These are phyloP conservation scores for Ramalina peruviana DNA, from an alignment of 495 filamentous ascomycete genomes.

Conservation along the genomic window DNA sequence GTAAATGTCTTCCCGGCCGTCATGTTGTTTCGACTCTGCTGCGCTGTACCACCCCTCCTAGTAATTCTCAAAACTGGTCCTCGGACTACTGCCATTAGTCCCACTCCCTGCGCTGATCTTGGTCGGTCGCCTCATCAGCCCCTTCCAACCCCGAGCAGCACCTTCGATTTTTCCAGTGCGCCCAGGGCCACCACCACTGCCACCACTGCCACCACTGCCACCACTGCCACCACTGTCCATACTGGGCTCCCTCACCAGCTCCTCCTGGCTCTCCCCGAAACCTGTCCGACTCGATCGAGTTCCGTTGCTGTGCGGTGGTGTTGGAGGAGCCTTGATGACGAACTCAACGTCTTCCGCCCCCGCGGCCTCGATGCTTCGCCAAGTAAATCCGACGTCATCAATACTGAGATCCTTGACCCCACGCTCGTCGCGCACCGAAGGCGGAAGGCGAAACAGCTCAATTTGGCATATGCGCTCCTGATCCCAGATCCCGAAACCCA, in stretches of 20 bases:
- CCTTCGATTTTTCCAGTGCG: not conserved
- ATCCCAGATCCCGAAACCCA: slow-evolving; percentile 3
- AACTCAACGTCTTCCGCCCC: not conserved
- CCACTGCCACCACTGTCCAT: not conserved
- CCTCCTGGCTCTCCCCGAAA: not conserved
- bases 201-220: not conserved
- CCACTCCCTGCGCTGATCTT: not conserved
- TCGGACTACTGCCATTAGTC: slow-evolving; percentile 1
- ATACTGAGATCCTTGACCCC: not conserved
- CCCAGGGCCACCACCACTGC: not conserved
- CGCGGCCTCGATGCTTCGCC: not conserved
- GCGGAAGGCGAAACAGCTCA: not conserved
- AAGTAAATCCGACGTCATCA: slow-evolving; percentile 2
- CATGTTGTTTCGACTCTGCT: too few species aligned
- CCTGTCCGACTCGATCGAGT: too few species aligned
- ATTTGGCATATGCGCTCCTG: not conserved
- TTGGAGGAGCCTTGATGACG: not conserved
- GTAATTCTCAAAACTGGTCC: not conserved
- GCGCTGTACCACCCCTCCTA: not conserved
- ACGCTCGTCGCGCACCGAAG: not conserved
- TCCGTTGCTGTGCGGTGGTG: too few species aligned
- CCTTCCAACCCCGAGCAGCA: not conserved
- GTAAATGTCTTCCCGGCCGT: too few species aligned
- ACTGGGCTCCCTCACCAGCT: not conserved
- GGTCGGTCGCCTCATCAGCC: not conserved